A percentile compares a stretch with the other conserved stretches of the same genome.
Evolutionary conservation across 1,284 basidiomycete species (phyloP).

Genomic region (Marasmius sp.): DNA sequence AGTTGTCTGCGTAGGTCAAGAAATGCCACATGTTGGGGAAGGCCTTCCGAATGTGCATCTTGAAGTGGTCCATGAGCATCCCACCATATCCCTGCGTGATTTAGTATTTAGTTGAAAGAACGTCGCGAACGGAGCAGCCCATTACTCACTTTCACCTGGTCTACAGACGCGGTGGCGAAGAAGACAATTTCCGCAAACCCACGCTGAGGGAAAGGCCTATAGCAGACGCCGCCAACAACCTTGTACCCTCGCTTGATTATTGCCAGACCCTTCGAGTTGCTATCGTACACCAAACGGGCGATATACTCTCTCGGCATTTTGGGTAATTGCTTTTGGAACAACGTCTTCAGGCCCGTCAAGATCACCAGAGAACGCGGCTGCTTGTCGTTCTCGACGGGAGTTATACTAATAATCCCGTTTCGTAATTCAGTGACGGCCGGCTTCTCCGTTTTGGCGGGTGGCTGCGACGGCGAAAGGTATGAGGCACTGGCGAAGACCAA

Average conservation of each 20-base stretch:
- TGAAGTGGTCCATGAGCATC: slow-evolving; percentile 99
- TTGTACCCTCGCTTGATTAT: slow-evolving; percentile 96
- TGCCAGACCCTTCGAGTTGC: slow-evolving; percentile 88
- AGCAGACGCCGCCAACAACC: slow-evolving; percentile 98
- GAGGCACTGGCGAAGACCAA: neutral
- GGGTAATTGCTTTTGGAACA: slow-evolving; percentile 96
- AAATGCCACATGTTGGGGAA: slow-evolving; percentile 91
- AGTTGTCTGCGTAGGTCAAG: slow-evolving; percentile 98
- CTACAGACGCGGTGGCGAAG: slow-evolving; percentile 94
- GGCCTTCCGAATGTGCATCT: slow-evolving; percentile 84
- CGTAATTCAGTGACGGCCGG: slow-evolving; percentile 84
- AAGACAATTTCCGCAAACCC: slow-evolving; percentile 99
- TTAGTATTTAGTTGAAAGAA: slow-evolving; percentile 6
- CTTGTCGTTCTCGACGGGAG: slow-evolving; percentile 84
- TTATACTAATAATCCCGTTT: slow-evolving; percentile 82
- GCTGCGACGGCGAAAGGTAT: slow-evolving; percentile 31
- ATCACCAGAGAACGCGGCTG: slow-evolving; percentile 80
- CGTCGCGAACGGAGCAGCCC: neutral
- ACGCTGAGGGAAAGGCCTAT: slow-evolving; percentile 92
- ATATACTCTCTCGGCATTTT: slow-evolving; percentile 99
- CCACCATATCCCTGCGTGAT: slow-evolving; percentile 86
- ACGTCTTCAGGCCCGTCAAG: slow-evolving; percentile 91
- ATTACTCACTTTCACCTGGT: slow-evolving; percentile 89
- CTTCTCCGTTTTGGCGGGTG: slow-evolving; percentile 63
- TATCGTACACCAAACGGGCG: slow-evolving; percentile 91